phyloP scores from a whole-genome alignment of 2,329 filamentous ascomycete species.

The Botrytis elliptica region DNA sequence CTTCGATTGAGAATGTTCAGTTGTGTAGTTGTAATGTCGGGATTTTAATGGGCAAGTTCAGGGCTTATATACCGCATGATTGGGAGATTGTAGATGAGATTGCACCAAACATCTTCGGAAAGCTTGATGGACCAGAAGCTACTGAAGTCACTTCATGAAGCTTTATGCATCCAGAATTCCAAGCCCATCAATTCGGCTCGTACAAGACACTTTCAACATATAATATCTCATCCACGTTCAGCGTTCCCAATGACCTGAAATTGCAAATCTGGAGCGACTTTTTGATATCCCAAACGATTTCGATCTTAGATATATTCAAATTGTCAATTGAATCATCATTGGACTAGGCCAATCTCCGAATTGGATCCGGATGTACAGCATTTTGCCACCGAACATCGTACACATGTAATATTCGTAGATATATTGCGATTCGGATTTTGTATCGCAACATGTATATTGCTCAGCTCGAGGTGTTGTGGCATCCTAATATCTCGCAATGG shows the following conservation, averaged over 20 bases:
- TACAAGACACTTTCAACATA: background rate
- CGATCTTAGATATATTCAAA: background rate
- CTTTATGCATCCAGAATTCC: background rate
- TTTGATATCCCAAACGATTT: background rate
- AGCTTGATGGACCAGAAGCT: background rate
- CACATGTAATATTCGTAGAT: background rate
- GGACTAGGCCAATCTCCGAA: background rate
- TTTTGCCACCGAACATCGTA: background rate
- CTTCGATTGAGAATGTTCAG: slow-evolving; percentile 37
- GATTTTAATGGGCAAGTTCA: slow-evolving; percentile 26
- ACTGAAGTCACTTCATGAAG: background rate
- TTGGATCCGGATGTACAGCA: background rate
- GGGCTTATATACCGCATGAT: slow-evolving; percentile 22
- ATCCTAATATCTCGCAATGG: background rate
- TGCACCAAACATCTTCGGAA: slow-evolving; percentile 26
- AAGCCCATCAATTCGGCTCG: background rate
- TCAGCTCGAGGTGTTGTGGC: background rate
- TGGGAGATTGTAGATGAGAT: slow-evolving; percentile 28
- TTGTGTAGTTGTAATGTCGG: slow-evolving; percentile 38
- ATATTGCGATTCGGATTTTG: background rate
- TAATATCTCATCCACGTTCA: background rate
- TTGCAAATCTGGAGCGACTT: background rate
- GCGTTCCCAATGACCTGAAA: background rate
- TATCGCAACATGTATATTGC: background rate
- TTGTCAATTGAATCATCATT: background rate